Evolutionary conservation across 1,284 basidiomycete genomes (phyloP).

Genomic region (Meripilus lineatus): DNA sequence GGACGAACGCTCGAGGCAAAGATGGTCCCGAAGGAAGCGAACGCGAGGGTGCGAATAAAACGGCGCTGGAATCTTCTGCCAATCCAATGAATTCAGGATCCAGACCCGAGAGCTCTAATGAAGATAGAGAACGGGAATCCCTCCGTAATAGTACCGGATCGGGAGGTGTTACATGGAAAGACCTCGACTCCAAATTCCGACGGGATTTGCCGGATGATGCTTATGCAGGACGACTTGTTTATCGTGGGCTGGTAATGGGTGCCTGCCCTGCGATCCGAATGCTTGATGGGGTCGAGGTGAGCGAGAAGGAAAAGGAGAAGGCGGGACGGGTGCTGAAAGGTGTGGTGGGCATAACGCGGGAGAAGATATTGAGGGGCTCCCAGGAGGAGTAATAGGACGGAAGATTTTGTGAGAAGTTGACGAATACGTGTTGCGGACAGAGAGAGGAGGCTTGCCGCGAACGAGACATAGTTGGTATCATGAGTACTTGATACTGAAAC

Average conservation of each 20-base stretch:
- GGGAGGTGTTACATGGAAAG: slow-evolving; percentile 48
- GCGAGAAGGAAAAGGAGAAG: slow-evolving; percentile 78
- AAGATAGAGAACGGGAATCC: too few relatives aligned
- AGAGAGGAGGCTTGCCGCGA: slow-evolving; percentile 1
- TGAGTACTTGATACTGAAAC: too few relatives aligned
- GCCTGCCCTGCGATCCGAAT: slow-evolving; percentile 60
- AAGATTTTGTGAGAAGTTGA: not conserved
- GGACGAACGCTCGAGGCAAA: not conserved
- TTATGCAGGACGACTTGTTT: slow-evolving; percentile 82
- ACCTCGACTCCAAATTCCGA: slow-evolving; percentile 81
- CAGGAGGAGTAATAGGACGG: too few relatives aligned
- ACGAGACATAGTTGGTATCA: too few relatives aligned
- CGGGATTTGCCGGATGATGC: slow-evolving; percentile 82
- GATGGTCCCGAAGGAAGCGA: not conserved
- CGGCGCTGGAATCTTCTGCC: too few relatives aligned
- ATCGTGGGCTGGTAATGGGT: slow-evolving; percentile 82
- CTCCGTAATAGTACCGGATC: slow-evolving; percentile 13
- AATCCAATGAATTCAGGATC: not conserved
- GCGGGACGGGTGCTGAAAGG: slow-evolving; percentile 65
- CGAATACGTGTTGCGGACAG: not conserved
- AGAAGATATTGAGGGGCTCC: slow-evolving; percentile 4
- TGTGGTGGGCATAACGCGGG: slow-evolving; percentile 35
- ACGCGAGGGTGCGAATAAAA: not conserved
- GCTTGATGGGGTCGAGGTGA: slow-evolving; percentile 80
- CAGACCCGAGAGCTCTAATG: not conserved